Evolutionary conservation across 2,329 filamentous ascomycete genomes (phyloP).

Genomic region (Fusarium sp.): DNA sequence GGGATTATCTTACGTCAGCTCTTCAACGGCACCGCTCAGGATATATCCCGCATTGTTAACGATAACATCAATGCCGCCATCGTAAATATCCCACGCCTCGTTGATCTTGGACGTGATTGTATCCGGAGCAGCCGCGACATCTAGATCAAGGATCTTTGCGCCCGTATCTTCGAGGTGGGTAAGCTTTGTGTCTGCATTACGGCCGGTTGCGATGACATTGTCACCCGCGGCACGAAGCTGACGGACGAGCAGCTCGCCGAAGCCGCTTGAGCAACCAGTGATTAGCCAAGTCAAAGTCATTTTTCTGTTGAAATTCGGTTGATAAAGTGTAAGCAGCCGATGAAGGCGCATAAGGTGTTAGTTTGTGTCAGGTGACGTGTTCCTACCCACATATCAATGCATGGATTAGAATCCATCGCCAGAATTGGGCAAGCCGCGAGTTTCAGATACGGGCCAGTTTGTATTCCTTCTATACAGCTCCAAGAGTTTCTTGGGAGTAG

Average conservation of each 20-base stretch:
- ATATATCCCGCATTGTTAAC: constrained; percentile 58
- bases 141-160: constrained; percentile 40
- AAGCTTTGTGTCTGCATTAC: constrained; percentile 54
- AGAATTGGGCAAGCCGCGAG: too few species aligned
- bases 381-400: not conserved
- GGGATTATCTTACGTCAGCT: constrained; percentile 38
- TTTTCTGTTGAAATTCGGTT: rapidly evolving
- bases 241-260: constrained; percentile 56
- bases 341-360: not conserved
- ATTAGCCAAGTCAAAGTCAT: constrained; percentile 56
- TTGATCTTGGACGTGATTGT: constrained; percentile 33
- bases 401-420: too few species aligned
- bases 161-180: constrained; percentile 51
- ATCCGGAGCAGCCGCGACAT: constrained; percentile 21
- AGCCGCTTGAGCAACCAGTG: constrained; percentile 61
- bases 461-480: too few species aligned
- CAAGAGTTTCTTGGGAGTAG: too few species aligned
- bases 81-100: constrained; percentile 36
- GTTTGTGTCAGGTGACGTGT: not conserved
- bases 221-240: constrained; percentile 57
- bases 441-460: too few species aligned
- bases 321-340: not conserved
- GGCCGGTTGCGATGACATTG: constrained; percentile 60
- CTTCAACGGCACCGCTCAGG: constrained; percentile 46
- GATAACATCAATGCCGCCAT: constrained; percentile 55